phyloP scores from a whole-genome alignment of 345 rosid species.

The Linum usitatissimum region DNA sequence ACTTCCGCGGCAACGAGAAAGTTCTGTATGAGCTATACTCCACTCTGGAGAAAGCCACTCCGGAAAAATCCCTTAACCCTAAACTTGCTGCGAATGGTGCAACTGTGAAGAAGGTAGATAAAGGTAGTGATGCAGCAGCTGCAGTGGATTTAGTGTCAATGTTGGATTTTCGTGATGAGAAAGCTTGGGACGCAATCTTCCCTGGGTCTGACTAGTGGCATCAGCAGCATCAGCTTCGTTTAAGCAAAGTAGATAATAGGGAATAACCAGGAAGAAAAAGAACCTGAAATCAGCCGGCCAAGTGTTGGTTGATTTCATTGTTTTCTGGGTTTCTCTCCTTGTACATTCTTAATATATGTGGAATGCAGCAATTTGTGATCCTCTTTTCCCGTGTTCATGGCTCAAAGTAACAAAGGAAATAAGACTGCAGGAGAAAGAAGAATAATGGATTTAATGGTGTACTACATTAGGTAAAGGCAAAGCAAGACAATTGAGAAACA shows the following conservation, averaged over 20 bases:
- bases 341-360: background rate
- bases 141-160: conserved; percentile 27
- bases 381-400: too few species aligned
- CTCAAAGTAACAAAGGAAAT: too few species aligned
- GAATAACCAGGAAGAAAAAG: conserved; percentile 27
- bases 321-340: background rate
- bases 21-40: background rate
- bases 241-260: conserved; percentile 30
- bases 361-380: background rate
- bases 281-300: conserved; percentile 8
- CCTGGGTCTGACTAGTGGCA: conserved; percentile 27
- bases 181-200: conserved; percentile 33
- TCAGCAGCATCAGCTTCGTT: conserved; percentile 28
- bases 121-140: conserved; percentile 25
- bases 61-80: background rate
- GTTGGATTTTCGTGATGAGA: conserved; percentile 32
- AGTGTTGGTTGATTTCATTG: background rate
- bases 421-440: too few species aligned
- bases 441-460: too few species aligned
- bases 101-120: conserved; percentile 20
- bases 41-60: background rate
- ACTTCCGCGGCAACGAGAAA: background rate
- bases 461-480: too few species aligned
- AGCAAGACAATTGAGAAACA: too few species aligned
- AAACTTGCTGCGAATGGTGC: conserved; percentile 3